Base-by-base conservation (phyloP, 306 rosid genomes). In the Prunus campanulata region DNA sequence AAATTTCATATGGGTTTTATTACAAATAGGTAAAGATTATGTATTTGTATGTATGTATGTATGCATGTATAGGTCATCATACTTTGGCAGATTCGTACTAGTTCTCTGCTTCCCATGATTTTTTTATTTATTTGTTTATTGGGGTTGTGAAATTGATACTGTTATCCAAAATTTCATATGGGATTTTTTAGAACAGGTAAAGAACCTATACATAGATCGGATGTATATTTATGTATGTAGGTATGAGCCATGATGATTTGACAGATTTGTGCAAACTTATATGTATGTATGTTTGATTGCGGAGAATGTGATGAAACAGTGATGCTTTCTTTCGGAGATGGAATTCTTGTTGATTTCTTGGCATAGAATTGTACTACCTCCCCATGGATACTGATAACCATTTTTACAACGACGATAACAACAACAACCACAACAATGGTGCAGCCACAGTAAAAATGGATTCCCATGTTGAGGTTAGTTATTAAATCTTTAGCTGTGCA, bases 381-480 rank as follows among this genome's bases (percentile, higher is more conserved):
- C 50, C 46, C 71, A 84, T 87, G 88, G 88, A 78, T 61, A 46
- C 48, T 46, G 59, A 72, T 44, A 39, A 42, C 27, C 71, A 49
- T 27, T 32, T 12, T 62, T 29, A 27, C 30, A 27, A 29, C 59
- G 32, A 72, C n/a, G 13, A 59, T 24, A 66, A 73, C 44, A 11
- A 12, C 82, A 70, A 69, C 42, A 8, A 16, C 80, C 52, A 52
- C 20, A 52, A 25, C 74, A 60, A 57, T 30, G 72, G 62, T 32
- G 39, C 74, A 8, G 68, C 82, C 66, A 35, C 57, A 75, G 71
- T 77, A 70, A 70, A 32, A 24, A 56, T 78, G 32, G 82, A 84
- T 68, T 86, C 83, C 27, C 81, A 68, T 11, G 65, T 72, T 12
- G 86, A 82, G 86, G 88, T 81, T 19, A 16, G 70, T 74, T 10